Base-by-base conservation (phyloP, 441 rosid species). In the Lepidium campestre region DNA sequence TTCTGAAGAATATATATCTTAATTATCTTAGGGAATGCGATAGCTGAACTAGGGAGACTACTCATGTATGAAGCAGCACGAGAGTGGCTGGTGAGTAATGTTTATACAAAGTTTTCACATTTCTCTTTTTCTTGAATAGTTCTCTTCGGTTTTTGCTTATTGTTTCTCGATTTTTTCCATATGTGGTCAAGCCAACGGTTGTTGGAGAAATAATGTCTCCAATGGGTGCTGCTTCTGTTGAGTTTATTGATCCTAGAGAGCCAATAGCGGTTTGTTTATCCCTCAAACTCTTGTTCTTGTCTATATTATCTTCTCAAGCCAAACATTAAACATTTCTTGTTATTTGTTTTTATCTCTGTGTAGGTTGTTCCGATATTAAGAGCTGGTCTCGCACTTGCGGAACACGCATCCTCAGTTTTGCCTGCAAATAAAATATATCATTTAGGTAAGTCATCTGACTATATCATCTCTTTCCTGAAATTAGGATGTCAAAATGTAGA, bases 301-400 rank as follows among this genome's bases (percentile, higher is more conserved):
- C 25, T 25, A 4, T 60, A 9, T 19, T 64, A 63, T 25, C 54
- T 57, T 25, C 47, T 19, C 12, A 2, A 40, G 3, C 9, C 11
- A n/a, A 20, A 32, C 19, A 7, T 8, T 17, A 2, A 15, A 12
- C 56, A 15, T 18, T 19, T 47, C 23, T 15, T 41, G n/a, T 46
- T 36, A 17, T 53, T 76, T 45, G 58, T 47, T 34, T 49, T 55
- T 50, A 27, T 31, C 19, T 35, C 41, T 74, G 50, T 53, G 48
- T 75, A 93, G 98, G 86, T 93, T 80, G 76, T 93, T 85, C 97
- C 97, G 12, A 85, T 93, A 52, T 75, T 93, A 72, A 85, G 98
- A 83, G 98, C 97, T 79, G 98, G 94, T 66, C 97, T 90, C 77
- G 96, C 94, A 71, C 91, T 93, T 77, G 93, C 85, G 15, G 97